Percentiles rank a stretch among this genome's conserved stretches.
Evolutionary conservation across 257 asterid genomes (phyloP).

Genomic region (Euphrasia confusa): DNA sequence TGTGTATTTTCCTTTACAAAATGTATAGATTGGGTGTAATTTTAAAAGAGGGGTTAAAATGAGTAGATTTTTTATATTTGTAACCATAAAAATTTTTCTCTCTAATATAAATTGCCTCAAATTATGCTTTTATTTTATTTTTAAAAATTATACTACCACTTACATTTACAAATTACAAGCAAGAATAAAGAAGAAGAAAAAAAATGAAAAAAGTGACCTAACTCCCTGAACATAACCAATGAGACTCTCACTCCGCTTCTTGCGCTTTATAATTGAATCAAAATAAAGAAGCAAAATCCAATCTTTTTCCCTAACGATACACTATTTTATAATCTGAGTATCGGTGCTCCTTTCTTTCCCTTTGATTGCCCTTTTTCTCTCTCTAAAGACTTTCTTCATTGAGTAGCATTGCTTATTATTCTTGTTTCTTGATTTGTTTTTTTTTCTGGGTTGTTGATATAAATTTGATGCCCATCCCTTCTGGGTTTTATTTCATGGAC

Average conservation of each 20-base stretch:
- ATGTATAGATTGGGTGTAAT: no score
- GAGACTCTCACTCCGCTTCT: background rate
- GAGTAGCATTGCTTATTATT: background rate
- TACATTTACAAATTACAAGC: no score
- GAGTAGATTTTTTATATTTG: no score
- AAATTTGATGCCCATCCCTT: slow-evolving; percentile 22
- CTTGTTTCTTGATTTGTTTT: slow-evolving; percentile 11
- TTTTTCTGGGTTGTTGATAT: slow-evolving; percentile 16
- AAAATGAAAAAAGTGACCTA: background rate
- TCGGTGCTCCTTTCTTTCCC: background rate
- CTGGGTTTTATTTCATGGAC: slow-evolving; percentile 27
- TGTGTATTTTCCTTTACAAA: no score
- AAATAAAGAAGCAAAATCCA: background rate
- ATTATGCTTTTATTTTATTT: no score
- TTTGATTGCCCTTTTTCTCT: slow-evolving; percentile 20
- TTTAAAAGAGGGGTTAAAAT: no score
- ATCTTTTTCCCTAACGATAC: background rate
- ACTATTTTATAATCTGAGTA: background rate
- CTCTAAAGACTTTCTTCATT: slow-evolving; percentile 8
- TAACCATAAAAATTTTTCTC: no score
- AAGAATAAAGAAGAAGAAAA: background rate
- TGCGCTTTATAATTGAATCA: background rate
- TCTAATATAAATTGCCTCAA: no score
- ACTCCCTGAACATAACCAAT: background rate
- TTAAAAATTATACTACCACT: no score